Evolutionary conservation across 352 stramenopile species (phyloP).

Genomic region (Pythium brassicae): DNA sequence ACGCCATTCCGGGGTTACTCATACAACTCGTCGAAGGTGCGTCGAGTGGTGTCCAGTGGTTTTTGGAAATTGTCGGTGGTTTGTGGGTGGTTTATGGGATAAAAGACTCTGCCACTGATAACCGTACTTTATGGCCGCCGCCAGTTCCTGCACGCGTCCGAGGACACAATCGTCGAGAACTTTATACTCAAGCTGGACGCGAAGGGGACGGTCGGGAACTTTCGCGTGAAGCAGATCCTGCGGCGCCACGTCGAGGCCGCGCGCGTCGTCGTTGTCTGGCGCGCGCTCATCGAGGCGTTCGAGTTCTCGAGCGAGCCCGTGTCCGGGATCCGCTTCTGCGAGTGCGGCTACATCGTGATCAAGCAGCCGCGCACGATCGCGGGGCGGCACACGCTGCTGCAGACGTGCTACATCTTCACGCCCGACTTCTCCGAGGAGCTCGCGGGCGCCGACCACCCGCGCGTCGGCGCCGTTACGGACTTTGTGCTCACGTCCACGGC

Average conservation of each 20-base stretch:
- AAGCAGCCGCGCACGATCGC: slow-evolving; percentile 20
- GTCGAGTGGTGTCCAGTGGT: too few relatives aligned
- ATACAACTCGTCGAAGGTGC: slow-evolving; percentile 10
- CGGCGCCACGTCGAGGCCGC: slow-evolving; percentile 49
- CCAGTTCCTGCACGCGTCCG: slow-evolving; percentile 14
- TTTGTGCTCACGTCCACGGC: slow-evolving; percentile 15
- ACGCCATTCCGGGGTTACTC: slow-evolving; percentile 32
- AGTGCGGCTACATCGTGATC: slow-evolving; percentile 60
- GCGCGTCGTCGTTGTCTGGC: slow-evolving; percentile 58
- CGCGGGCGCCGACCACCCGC: slow-evolving; percentile 12
- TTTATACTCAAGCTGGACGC: slow-evolving; percentile 51
- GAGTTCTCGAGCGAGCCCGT: slow-evolving; percentile 47
- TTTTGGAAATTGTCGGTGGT: not conserved
- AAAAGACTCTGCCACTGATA: too few relatives aligned
- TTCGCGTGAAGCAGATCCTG: slow-evolving; percentile 59
- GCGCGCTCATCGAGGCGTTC: slow-evolving; percentile 47
- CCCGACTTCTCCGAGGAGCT: slow-evolving; percentile 12
- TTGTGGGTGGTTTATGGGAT: too few relatives aligned
- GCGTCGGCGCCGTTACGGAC: slow-evolving; percentile 22
- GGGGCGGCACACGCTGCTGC: slow-evolving; percentile 24
- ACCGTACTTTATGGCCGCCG: too few relatives aligned
- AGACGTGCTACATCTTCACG: slow-evolving; percentile 51
- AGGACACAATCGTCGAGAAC: slow-evolving; percentile 59
- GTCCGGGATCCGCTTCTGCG: slow-evolving; percentile 41
- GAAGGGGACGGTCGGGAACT: slow-evolving; percentile 39